phyloP scores from a whole-genome alignment of 352 stramenopile genomes.

The Globisporangium ultimum region DNA sequence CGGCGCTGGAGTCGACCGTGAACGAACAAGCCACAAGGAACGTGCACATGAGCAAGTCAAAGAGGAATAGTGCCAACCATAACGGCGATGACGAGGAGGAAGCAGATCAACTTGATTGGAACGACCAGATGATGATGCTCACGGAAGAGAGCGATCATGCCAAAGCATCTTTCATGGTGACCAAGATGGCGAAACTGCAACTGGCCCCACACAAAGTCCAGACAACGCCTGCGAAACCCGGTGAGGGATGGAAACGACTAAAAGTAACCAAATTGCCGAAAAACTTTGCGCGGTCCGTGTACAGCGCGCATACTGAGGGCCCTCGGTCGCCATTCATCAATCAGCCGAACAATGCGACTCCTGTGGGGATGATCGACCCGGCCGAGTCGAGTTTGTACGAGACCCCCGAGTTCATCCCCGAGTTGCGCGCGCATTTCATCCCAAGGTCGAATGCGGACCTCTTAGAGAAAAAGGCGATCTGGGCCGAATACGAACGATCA shows the following conservation, averaged over 20 bases:
- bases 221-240: constrained; percentile 21
- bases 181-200: constrained; percentile 61
- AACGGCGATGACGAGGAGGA: constrained; percentile 16
- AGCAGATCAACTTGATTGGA: constrained; percentile 36
- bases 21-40: constrained; percentile 1
- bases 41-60: background rate
- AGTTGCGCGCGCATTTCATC: constrained; percentile 57
- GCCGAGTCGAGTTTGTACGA: constrained; percentile 58
- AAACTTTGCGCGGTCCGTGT: constrained; percentile 64
- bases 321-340: constrained; percentile 64
- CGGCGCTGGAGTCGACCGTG: constrained; percentile 8
- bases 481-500: constrained; percentile 28
- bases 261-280: constrained; percentile 47
- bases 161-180: constrained; percentile 42
- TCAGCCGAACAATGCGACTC: constrained; percentile 56
- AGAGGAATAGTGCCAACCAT: background rate
- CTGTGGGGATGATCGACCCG: constrained; percentile 69
- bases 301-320: constrained; percentile 44
- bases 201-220: constrained; percentile 20
- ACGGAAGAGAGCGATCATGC: constrained; percentile 50
- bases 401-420: constrained; percentile 51
- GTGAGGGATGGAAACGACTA: constrained; percentile 75
- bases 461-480: constrained; percentile 57
- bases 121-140: constrained; percentile 35
- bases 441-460: constrained; percentile 47